Percentiles rank a stretch among this genome's conserved stretches.
These are phyloP conservation scores for Guadua angustifolia DNA, from an alignment of 176 grass and related monocot species.

Conservation along the genomic window DNA sequence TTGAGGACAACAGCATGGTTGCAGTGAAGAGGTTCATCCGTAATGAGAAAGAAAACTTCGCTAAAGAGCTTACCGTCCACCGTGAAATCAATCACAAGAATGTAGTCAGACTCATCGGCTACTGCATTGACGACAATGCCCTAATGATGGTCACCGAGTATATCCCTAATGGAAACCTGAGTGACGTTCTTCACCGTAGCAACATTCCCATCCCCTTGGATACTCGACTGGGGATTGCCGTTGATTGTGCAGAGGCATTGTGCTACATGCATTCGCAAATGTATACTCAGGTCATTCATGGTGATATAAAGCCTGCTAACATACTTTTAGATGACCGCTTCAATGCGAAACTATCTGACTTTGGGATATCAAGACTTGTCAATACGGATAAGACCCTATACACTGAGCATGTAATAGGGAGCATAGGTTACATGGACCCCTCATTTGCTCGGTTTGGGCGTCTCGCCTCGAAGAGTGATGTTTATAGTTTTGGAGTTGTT, in stretches of 20 bases:
- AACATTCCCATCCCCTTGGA: neutral
- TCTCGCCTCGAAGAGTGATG: neutral
- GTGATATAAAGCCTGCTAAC: conserved; percentile 37
- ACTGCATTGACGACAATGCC: neutral
- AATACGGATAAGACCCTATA: neutral
- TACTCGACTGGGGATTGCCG: neutral
- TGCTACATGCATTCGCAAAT: conserved; percentile 38
- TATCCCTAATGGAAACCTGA: conserved; percentile 21
- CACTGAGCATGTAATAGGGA: neutral
- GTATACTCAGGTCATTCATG: conserved; percentile 33
- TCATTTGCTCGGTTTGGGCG: neutral
- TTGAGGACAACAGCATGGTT: conserved; percentile 20
- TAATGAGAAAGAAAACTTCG: conserved; percentile 10
- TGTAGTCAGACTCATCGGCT: conserved; percentile 19
- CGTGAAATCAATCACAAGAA: conserved; percentile 38
- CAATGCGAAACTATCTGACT: conserved; percentile 16
- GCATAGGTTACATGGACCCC: conserved; percentile 40
- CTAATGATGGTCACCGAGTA: conserved; percentile 23
- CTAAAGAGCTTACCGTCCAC: conserved; percentile 29
- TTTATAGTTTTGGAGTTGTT: too few relatives aligned
- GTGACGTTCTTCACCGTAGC: neutral
- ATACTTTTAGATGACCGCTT: conserved; percentile 19
- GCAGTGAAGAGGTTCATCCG: neutral
- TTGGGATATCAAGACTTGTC: conserved; percentile 29
- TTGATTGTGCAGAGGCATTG: conserved; percentile 28